These are phyloP conservation scores for Pseudopediastrum boryanum DNA, from an alignment of 139 green algal genomes.

Conservation along the genomic window DNA sequence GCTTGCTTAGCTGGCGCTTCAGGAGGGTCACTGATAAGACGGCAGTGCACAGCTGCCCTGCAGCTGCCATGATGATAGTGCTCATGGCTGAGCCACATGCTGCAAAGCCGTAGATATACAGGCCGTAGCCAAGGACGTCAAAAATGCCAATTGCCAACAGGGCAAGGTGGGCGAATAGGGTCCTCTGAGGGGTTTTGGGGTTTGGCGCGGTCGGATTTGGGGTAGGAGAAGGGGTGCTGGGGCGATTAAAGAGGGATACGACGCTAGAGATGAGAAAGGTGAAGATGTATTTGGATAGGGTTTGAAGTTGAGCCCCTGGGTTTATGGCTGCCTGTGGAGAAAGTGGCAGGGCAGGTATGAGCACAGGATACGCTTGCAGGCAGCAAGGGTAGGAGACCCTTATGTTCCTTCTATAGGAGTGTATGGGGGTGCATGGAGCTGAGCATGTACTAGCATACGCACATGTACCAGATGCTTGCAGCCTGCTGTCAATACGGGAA, in stretches of 20 bases:
- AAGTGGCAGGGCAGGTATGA: no score
- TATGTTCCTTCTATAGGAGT: no score
- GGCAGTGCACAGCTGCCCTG: conserved; percentile 18
- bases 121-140: conserved; percentile 3
- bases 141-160: conserved; percentile 14
- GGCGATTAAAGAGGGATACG: background rate
- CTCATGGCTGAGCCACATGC: conserved; percentile 1
- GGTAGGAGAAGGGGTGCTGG: background rate
- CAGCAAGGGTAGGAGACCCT: no score
- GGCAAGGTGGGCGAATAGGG: background rate
- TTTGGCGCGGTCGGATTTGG: background rate
- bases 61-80: conserved; percentile 14
- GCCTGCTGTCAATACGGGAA: background rate
- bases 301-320: conserved; percentile 14
- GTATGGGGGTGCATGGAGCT: no score
- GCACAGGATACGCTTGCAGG: no score
- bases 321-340: conserved; percentile 4
- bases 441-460: background rate
- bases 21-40: conserved; percentile 2
- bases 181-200: background rate
- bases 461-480: background rate
- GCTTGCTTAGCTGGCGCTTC: background rate
- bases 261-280: conserved; percentile 6
- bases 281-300: conserved; percentile 17
- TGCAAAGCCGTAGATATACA: conserved; percentile 26